Evolutionary conservation across 768 basidiomycete genomes (phyloP).

Genomic region (Tricholoma bakamatsutake): DNA sequence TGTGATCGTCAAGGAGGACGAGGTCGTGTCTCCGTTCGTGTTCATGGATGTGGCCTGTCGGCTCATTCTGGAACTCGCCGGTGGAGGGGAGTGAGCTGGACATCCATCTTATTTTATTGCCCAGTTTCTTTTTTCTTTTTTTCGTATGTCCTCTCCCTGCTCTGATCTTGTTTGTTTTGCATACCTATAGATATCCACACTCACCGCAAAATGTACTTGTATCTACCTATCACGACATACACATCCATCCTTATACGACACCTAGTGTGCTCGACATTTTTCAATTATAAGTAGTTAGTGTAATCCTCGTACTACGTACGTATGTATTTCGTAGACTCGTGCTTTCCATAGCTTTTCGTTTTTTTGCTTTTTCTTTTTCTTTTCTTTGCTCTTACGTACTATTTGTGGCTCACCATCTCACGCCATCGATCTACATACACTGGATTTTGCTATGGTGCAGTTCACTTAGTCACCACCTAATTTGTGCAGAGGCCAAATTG

Average conservation of each 20-base stretch:
- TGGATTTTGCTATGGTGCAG: background rate
- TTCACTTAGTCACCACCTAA: no score
- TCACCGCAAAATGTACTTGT: conserved; percentile 2
- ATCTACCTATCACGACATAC: background rate
- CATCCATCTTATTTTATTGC: background rate
- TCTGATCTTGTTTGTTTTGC: conserved; percentile 2
- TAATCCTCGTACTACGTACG: conserved; percentile 1
- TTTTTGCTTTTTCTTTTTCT: background rate
- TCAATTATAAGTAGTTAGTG: conserved; percentile 1
- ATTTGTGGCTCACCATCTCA: background rate
- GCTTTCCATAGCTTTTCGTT: background rate
- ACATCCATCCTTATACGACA: background rate
- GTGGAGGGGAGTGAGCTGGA: conserved; percentile 32
- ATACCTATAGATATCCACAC: conserved; percentile 3
- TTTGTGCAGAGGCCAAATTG: no score
- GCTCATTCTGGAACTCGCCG: conserved; percentile 90
- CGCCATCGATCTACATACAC: conserved; percentile 1
- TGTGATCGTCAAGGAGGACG: conserved; percentile 42
- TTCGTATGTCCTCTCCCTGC: background rate
- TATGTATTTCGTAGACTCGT: conserved; percentile 6
- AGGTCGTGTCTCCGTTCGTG: conserved; percentile 80
- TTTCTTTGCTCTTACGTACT: background rate
- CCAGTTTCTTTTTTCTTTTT: no score
- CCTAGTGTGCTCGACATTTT: background rate
- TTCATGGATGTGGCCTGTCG: conserved; percentile 96